A percentile compares a stretch with the other conserved stretches of the same genome.
phyloP scores from a whole-genome alignment of 148 eudicot genomes.

The Silene conica region DNA sequence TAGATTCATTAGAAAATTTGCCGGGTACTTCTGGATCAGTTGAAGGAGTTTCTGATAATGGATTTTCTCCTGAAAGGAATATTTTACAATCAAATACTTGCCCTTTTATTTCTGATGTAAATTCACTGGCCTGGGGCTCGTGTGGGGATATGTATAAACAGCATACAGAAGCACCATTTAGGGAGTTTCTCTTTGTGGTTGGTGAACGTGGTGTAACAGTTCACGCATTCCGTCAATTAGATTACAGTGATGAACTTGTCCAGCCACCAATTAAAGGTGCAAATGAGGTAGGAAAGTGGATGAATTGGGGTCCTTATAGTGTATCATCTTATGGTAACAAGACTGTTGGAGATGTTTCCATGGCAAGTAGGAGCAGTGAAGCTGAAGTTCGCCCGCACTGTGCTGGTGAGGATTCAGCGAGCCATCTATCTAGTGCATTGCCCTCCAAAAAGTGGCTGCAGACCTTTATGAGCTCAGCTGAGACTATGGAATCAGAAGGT shows the following conservation, averaged over 20 bases:
- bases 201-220: constrained; percentile 70
- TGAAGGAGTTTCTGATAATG: constrained; percentile 31
- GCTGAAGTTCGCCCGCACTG: constrained; percentile 29
- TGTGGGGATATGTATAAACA: constrained; percentile 62
- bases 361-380: constrained; percentile 24
- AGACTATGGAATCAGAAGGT: constrained; percentile 44
- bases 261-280: constrained; percentile 31
- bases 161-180: constrained; percentile 48
- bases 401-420: constrained; percentile 27
- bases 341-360: constrained; percentile 23
- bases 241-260: constrained; percentile 23
- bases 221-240: constrained; percentile 60
- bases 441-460: constrained; percentile 63
- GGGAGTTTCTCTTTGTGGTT: constrained; percentile 73
- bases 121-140: constrained; percentile 82
- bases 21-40: constrained; percentile 39
- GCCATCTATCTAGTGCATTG: constrained; percentile 20
- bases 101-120: constrained; percentile 59
- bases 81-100: constrained; percentile 29
- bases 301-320: constrained; percentile 77
- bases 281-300: constrained; percentile 59
- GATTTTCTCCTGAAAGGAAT: constrained; percentile 25
- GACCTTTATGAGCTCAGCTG: constrained; percentile 58
- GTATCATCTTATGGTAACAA: constrained; percentile 20
- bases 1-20: constrained; percentile 33